These are phyloP conservation scores for Xylaria nigripes DNA, from an alignment of 495 filamentous ascomycete genomes.

Conservation along the genomic window DNA sequence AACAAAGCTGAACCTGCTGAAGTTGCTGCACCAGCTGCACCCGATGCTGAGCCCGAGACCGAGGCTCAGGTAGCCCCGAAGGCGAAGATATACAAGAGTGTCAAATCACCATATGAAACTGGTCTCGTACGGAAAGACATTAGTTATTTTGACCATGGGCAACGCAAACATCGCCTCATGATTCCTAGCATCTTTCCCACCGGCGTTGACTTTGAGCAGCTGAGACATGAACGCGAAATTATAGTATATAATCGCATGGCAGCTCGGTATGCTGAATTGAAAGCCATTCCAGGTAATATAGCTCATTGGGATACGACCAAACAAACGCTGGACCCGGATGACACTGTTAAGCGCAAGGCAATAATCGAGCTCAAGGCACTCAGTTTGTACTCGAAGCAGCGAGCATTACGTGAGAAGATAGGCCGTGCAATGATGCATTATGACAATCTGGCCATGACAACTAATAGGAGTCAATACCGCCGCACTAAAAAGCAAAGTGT, in stretches of 20 bases:
- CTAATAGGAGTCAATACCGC: conserved; percentile 79
- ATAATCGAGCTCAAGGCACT: conserved; percentile 90
- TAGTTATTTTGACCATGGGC: conserved; percentile 68
- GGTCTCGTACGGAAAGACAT: conserved; percentile 49
- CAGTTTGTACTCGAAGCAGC: conserved; percentile 73
- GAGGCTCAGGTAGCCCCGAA: conserved; percentile 20
- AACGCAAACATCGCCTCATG: conserved; percentile 61
- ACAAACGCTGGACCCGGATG: conserved; percentile 63
- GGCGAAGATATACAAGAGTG: conserved; percentile 42
- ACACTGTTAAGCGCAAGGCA: conserved; percentile 78
- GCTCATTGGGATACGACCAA: conserved; percentile 73
- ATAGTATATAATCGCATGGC: conserved; percentile 84
- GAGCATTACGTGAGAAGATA: conserved; percentile 73
- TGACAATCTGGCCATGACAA: conserved; percentile 90
- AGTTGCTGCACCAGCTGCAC: conserved; percentile 27
- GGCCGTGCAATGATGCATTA: conserved; percentile 84
- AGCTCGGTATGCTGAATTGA: conserved; percentile 72
- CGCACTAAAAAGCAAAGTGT: conserved; percentile 94
- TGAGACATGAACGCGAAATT: conserved; percentile 76
- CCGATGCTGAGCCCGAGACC: conserved; percentile 20
- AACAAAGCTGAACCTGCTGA: conserved; percentile 20
- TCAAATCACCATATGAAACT: conserved; percentile 57
- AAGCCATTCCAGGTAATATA: conserved; percentile 71
- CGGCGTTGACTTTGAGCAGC: conserved; percentile 74
- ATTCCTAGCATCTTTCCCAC: conserved; percentile 81